Conservation (phyloP, 345 rosid genomes). For the Acer negundo region DNA sequence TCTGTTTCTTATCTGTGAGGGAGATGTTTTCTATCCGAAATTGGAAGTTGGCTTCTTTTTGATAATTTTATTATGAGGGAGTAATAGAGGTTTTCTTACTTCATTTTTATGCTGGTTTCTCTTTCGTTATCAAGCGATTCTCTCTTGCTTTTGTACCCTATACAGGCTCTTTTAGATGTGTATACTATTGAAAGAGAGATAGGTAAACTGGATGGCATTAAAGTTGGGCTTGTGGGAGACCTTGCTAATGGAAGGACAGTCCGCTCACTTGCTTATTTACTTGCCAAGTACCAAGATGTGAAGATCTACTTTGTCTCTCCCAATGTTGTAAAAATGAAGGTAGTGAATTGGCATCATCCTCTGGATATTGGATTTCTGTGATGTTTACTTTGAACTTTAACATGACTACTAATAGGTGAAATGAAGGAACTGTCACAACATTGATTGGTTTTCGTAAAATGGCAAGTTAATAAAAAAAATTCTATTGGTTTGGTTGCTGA, state of each 20-base stretch:
- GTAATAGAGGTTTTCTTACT: neutral
- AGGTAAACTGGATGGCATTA: slow-evolving; percentile 85
- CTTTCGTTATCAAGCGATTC: neutral
- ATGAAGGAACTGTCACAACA: neutral
- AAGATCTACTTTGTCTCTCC: slow-evolving; percentile 92
- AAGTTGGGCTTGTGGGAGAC: slow-evolving; percentile 92
- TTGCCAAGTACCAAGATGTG: slow-evolving; percentile 79
- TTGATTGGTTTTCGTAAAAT: neutral
- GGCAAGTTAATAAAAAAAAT: neutral
- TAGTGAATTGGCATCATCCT: slow-evolving; percentile 14
- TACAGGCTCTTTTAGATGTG: slow-evolving; percentile 90
- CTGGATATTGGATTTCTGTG: neutral
- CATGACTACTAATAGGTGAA: neutral
- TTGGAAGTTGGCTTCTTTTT: neutral
- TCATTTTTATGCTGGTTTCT: neutral
- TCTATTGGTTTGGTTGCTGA: neutral
- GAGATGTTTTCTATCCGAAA: neutral
- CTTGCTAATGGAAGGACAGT: slow-evolving; percentile 97
- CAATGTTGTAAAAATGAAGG: slow-evolving; percentile 96
- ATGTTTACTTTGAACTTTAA: neutral
- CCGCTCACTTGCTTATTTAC: slow-evolving; percentile 90
- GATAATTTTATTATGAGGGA: neutral
- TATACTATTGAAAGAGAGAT: slow-evolving; percentile 89
- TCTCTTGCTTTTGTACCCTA: neutral
- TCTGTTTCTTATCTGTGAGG: neutral